Conservation (phyloP, 2,329 filamentous ascomycete genomes). For the Aspergillus novofumigatus region DNA sequence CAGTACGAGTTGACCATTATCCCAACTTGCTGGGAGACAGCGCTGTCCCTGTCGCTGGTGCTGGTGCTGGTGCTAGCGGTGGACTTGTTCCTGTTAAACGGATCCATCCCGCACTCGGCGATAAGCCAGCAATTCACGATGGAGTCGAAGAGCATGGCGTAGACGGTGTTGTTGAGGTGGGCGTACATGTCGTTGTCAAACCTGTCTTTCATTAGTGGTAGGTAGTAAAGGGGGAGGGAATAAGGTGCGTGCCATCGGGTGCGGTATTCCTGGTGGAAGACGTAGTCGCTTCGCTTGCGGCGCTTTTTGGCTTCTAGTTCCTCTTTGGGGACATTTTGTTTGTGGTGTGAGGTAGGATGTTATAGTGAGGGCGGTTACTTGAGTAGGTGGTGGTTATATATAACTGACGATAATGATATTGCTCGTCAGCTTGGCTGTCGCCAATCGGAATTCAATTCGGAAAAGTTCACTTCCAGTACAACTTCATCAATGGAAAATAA, state of each 20-base stretch:
- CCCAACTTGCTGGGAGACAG: constrained; percentile 57
- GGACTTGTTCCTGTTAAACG: constrained; percentile 51
- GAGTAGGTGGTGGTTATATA: no score
- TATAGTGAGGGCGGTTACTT: no score
- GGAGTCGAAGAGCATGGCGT: constrained; percentile 84
- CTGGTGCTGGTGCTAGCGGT: background rate
- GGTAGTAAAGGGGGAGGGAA: constrained; percentile 3
- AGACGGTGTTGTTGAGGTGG: constrained; percentile 88
- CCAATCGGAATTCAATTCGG: no score
- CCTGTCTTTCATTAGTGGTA: constrained; percentile 45
- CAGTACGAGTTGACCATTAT: constrained; percentile 82
- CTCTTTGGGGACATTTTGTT: constrained; percentile 21
- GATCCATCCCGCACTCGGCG: constrained; percentile 67
- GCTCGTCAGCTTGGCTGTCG: no score
- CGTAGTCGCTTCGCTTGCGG: constrained; percentile 64
- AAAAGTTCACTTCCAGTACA: no score
- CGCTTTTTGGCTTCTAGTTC: constrained; percentile 54
- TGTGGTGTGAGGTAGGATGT: no score
- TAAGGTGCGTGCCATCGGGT: constrained; percentile 68
- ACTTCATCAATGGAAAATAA: background rate
- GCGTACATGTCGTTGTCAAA: constrained; percentile 93
- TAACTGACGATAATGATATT: no score
- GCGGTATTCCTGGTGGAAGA: constrained; percentile 73
- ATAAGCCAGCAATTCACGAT: constrained; percentile 88
- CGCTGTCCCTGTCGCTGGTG: background rate